phyloP scores from a whole-genome alignment of 1,139 yeast genomes.

The Nakaseomyces nivariensis region DNA sequence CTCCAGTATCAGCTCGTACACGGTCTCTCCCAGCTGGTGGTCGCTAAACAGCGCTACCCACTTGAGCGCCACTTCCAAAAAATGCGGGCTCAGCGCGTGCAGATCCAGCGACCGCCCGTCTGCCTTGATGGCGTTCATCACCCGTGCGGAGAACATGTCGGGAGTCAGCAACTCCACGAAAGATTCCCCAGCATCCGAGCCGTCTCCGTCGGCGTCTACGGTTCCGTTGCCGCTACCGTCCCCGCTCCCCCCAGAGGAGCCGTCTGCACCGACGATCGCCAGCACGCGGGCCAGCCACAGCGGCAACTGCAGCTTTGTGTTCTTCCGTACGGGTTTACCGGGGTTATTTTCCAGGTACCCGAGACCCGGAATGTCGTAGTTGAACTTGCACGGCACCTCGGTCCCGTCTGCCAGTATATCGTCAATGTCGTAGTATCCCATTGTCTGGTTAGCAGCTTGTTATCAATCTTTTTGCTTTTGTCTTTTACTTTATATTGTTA shows the following conservation, averaged over 20 bases:
- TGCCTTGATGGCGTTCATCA: conserved; percentile 73
- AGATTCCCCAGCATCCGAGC: conserved; percentile 33
- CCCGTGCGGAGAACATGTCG: conserved; percentile 50
- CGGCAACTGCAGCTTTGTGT: conserved; percentile 70
- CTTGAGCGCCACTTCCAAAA: conserved; percentile 55
- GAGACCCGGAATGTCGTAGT: conserved; percentile 68
- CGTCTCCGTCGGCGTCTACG: conserved; percentile 25
- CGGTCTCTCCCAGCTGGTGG: conserved; percentile 46
- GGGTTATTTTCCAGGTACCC: conserved; percentile 85
- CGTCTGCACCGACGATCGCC: conserved; percentile 41
- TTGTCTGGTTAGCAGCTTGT: conserved; percentile 6
- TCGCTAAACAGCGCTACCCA: conserved; percentile 70
- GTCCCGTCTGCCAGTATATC: conserved; percentile 74
- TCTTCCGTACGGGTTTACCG: conserved; percentile 45
- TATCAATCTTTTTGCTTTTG: too few species aligned
- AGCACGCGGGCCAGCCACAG: conserved; percentile 80
- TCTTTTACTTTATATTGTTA: too few species aligned
- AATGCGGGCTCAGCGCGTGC: conserved; percentile 56
- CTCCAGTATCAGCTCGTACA: conserved; percentile 44
- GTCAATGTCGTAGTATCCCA: conserved; percentile 71
- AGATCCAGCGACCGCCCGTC: conserved; percentile 61
- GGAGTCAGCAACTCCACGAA: conserved; percentile 65
- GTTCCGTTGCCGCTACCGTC: conserved; percentile 18
- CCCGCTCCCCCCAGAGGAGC: not conserved
- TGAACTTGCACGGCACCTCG: conserved; percentile 71